phyloP scores from a whole-genome alignment of 306 rosid genomes.

The Cicer pinnatifidum region DNA sequence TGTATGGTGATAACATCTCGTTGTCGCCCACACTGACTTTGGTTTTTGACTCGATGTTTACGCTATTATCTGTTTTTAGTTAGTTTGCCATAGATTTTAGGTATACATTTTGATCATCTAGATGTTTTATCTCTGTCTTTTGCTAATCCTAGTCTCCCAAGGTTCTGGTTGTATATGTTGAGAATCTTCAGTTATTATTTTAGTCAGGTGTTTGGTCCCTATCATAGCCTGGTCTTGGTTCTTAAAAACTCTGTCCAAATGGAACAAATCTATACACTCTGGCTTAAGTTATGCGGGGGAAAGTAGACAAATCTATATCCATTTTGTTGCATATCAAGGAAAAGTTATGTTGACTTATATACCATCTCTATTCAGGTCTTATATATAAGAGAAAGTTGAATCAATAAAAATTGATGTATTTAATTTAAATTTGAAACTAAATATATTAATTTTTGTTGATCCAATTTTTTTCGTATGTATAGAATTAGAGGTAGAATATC shows the following conservation, averaged over 20 bases:
- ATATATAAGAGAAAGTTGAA: too few relatives aligned
- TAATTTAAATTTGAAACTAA: too few relatives aligned
- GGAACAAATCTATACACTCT: neutral
- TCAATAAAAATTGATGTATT: too few relatives aligned
- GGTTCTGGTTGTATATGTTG: conserved; percentile 36
- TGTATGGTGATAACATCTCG: conserved; percentile 23
- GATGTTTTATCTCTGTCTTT: conserved; percentile 7
- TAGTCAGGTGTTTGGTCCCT: neutral
- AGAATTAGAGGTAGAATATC: too few relatives aligned
- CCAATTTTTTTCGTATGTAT: too few relatives aligned
- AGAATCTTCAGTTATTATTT: conserved; percentile 42
- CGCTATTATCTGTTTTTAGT: conserved; percentile 15
- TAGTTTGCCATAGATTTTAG: conserved; percentile 27
- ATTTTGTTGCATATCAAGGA: too few relatives aligned
- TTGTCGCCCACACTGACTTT: conserved; percentile 21
- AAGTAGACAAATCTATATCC: too few relatives aligned
- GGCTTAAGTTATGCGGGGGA: too few relatives aligned
- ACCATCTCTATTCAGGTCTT: too few relatives aligned
- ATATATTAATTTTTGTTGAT: too few relatives aligned
- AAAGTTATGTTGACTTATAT: too few relatives aligned
- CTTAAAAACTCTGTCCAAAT: neutral
- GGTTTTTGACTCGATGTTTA: conserved; percentile 19
- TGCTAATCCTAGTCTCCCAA: conserved; percentile 30
- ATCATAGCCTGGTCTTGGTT: neutral
- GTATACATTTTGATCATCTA: conserved; percentile 28